Evolutionary conservation across 495 filamentous ascomycete species (phyloP).

Genomic region (Astrothelium subdiscretum): DNA sequence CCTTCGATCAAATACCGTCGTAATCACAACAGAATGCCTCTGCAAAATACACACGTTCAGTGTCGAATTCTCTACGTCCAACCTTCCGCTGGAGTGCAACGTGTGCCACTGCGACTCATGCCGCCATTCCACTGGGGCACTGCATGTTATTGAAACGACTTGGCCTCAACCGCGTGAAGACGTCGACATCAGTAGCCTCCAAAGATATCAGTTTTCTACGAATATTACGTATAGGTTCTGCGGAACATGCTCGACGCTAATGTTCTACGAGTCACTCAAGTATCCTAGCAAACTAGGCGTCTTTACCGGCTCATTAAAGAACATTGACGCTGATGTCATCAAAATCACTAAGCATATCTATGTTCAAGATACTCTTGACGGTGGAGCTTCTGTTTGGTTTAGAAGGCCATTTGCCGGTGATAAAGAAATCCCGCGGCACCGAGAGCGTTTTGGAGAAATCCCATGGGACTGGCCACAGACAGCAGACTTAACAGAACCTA

Average conservation of each 20-base stretch:
- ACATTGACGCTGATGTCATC: conserved; percentile 22
- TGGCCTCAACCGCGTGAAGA: conserved; percentile 8
- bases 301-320: conserved; percentile 27
- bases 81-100: conserved; percentile 18
- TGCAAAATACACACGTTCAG: conserved; percentile 9
- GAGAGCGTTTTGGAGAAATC: conserved; percentile 6
- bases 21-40: conserved; percentile 5
- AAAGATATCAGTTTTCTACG: conserved; percentile 26
- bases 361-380: conserved; percentile 34
- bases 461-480: conserved; percentile 9
- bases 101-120: conserved; percentile 36
- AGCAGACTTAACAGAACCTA: not conserved
- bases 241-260: conserved; percentile 33
- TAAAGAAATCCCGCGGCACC: conserved; percentile 14
- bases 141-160: conserved; percentile 14
- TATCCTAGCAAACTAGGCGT: conserved; percentile 16
- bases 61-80: conserved; percentile 9
- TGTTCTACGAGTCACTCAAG: conserved; percentile 27
- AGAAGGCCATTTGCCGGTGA: conserved; percentile 18
- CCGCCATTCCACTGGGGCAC: conserved; percentile 27
- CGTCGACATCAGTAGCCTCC: conserved; percentile 17
- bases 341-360: conserved; percentile 31
- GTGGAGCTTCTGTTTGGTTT: conserved; percentile 32
- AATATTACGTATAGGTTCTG: conserved; percentile 31
- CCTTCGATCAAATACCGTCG: not conserved